phyloP scores from a whole-genome alignment of 225 moss, liverwort and hornwort genomes.

The Sphagnum contortum region DNA sequence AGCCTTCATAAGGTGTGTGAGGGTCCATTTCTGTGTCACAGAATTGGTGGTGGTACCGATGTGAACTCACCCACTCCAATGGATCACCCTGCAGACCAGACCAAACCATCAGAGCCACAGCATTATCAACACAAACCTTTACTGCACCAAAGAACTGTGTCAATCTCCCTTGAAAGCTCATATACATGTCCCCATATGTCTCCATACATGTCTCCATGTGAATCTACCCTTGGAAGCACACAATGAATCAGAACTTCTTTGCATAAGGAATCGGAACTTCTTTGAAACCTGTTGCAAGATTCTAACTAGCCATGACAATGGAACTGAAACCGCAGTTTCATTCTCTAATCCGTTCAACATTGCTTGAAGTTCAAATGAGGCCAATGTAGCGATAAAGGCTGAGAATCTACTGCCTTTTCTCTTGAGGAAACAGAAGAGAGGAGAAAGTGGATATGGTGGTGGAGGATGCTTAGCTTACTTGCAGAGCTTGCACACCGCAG shows the following conservation, averaged over 20 bases:
- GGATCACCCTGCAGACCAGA: constrained; percentile 64
- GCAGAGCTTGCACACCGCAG: constrained; percentile 85
- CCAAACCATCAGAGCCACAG: neutral
- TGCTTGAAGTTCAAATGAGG: neutral
- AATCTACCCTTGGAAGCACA: too few species aligned
- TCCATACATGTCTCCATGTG: too few species aligned
- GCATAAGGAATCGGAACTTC: too few species aligned
- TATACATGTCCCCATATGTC: neutral
- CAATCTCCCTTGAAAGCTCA: too few species aligned
- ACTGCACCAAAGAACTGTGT: too few species aligned
- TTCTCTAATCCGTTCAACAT: too few species aligned
- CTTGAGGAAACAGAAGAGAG: neutral
- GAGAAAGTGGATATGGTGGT: neutral
- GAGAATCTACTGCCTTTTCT: too few species aligned
- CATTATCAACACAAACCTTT: neutral
- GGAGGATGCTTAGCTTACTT: constrained; percentile 28
- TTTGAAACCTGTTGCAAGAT: too few species aligned
- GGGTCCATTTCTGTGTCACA: constrained; percentile 90
- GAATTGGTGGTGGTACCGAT: constrained; percentile 89
- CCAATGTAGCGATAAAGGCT: too few species aligned
- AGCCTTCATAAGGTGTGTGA: constrained; percentile 89
- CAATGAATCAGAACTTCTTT: too few species aligned
- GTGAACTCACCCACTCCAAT: constrained; percentile 92
- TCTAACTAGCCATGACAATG: too few species aligned
- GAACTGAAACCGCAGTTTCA: neutral